Conservation (phyloP, 129 eudicot species). For the Pittosporum tobira region DNA sequence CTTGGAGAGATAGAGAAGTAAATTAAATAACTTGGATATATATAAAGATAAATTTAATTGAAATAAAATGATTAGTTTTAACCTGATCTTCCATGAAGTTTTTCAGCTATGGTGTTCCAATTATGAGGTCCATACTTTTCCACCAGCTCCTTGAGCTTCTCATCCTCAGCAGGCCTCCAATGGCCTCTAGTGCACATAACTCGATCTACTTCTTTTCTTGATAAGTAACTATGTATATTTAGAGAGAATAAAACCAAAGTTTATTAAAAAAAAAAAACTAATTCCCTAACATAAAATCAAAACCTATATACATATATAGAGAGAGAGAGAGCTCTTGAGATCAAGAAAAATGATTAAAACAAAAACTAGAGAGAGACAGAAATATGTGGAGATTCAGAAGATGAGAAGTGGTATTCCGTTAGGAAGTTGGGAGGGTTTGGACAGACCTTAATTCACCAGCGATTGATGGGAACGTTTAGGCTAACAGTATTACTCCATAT, state of each 20-base stretch:
- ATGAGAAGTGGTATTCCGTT: not conserved
- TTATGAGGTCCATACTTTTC: constrained; percentile 79
- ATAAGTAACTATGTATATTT: no score
- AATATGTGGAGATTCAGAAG: no score
- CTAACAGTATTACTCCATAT: not conserved
- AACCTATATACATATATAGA: no score
- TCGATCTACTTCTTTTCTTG: no score
- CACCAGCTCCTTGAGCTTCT: constrained; percentile 57
- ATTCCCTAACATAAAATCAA: no score
- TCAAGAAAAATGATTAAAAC: no score
- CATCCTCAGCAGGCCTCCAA: constrained; percentile 86
- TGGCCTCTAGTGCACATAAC: constrained; percentile 70
- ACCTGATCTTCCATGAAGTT: constrained; percentile 94
- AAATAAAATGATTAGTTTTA: not conserved
- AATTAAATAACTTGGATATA: no score
- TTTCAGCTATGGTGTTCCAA: constrained; percentile 84
- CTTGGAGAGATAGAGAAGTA: no score
- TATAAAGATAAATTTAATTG: not conserved
- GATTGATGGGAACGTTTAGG: not conserved
- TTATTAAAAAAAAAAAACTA: no score
- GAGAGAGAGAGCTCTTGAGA: no score
- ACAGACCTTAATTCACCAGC: constrained; percentile 1
- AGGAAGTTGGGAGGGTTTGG: constrained; percentile 2
- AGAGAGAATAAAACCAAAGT: no score
- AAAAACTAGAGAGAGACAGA: constrained; percentile 1